Percentiles rank a stretch among this genome's conserved stretches.
Conservation (phyloP, 2,329 filamentous ascomycete genomes). For the Colletotrichum horii region DNA sequence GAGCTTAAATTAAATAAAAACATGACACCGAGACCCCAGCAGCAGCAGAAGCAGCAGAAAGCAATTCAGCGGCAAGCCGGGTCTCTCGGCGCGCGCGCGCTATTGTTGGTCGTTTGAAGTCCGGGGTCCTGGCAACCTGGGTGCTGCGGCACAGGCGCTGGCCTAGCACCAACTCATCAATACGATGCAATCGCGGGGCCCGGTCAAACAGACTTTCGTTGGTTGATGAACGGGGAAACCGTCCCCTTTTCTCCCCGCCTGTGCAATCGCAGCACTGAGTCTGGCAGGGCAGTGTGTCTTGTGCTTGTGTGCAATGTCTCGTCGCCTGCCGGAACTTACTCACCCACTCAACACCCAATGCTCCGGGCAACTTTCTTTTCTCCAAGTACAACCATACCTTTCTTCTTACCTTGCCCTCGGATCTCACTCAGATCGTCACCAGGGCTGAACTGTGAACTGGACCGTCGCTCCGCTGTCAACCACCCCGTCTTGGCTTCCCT, state of each 20-base stretch:
- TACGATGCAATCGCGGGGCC: conserved; percentile 11
- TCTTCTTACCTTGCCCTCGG: background rate
- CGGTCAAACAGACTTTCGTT: background rate
- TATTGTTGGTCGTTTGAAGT: background rate
- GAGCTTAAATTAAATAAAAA: conserved; percentile 9
- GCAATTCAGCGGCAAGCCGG: background rate
- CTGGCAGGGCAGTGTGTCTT: background rate
- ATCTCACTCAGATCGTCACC: background rate
- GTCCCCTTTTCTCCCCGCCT: background rate
- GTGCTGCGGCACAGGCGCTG: background rate
- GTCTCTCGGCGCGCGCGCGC: background rate
- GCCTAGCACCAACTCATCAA: conserved; percentile 1
- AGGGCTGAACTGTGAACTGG: background rate
- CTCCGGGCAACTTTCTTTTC: background rate
- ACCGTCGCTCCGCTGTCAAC: background rate
- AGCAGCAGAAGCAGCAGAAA: background rate
- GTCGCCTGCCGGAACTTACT: background rate
- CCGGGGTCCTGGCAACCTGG: background rate
- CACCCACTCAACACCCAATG: background rate
- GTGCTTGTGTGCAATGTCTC: background rate
- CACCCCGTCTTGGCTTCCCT: too few relatives aligned
- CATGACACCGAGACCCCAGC: background rate
- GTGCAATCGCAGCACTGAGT: background rate
- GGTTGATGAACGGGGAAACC: background rate
- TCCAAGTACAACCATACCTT: background rate